phyloP scores from a whole-genome alignment of 768 basidiomycete species.

The Rhodotorula paludigena region DNA sequence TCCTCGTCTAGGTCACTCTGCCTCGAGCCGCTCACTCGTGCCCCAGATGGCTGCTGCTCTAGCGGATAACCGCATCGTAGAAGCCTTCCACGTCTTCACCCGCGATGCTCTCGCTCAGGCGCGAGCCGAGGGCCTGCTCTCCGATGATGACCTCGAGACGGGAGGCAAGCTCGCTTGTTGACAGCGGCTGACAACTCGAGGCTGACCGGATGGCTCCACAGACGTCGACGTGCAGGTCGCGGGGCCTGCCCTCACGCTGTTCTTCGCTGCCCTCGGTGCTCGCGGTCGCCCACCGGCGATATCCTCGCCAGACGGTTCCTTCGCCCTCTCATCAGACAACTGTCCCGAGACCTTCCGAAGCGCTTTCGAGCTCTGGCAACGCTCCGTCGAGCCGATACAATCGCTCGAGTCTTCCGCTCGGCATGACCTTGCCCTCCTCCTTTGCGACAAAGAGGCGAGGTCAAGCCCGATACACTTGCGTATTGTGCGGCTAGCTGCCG shows the following conservation, averaged over 20 bases:
- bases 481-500: conserved; percentile 65
- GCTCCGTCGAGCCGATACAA: conserved; percentile 63
- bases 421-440: conserved; percentile 74
- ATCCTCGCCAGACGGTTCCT: conserved; percentile 59
- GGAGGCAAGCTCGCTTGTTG: too few relatives aligned
- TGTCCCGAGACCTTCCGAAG: conserved; percentile 65
- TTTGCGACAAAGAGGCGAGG: conserved; percentile 57
- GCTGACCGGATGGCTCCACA: neutral
- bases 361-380: conserved; percentile 70
- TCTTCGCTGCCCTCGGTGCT: conserved; percentile 73
- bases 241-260: conserved; percentile 77
- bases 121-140: conserved; percentile 67
- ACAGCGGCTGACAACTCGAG: neutral
- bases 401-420: conserved; percentile 60
- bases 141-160: conserved; percentile 65
- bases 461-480: conserved; percentile 50
- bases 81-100: conserved; percentile 19
- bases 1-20: too few relatives aligned
- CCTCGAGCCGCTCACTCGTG: too few relatives aligned
- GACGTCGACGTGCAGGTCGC: conserved; percentile 14
- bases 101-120: conserved; percentile 50
- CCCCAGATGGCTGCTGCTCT: neutral
- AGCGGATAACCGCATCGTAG: conserved; percentile 5
- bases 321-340: conserved; percentile 61
- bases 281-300: conserved; percentile 74